Base-by-base conservation (phyloP, 106 monocot species). In the Narthecium ossifragum region DNA sequence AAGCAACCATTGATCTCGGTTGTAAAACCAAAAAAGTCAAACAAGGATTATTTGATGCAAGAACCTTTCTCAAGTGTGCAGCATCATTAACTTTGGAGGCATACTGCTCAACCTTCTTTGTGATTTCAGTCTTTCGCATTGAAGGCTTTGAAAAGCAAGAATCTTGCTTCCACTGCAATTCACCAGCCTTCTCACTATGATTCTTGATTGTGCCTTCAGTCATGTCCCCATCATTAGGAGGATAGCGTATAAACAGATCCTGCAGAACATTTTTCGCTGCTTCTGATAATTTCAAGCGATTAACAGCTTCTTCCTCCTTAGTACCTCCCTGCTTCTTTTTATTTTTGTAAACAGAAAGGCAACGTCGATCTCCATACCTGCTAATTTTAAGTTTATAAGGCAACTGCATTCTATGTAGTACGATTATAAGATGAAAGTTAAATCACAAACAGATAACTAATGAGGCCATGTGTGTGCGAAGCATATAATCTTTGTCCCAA, bases 1-100 rank as follows among this genome's bases (percentile, higher is more conserved):
- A n/a, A n/a, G n/a, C n/a, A n/a, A n/a, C n/a, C n/a, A n/a, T n/a
- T n/a, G n/a, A n/a, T n/a, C n/a, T n/a, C n/a, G n/a, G n/a, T n/a
- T n/a, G n/a, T n/a, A n/a, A n/a, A n/a, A n/a, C n/a, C n/a, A n/a
- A n/a, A n/a, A n/a, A n/a, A n/a, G n/a, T n/a, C n/a, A n/a, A n/a
- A n/a, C n/a, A n/a, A n/a, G n/a, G n/a, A n/a, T n/a, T n/a, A n/a
- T n/a, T n/a, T n/a, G n/a, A n/a, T n/a, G n/a, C n/a, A n/a, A n/a
- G n/a, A n/a, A 90, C 96, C 96, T 98, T 86, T 81, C 41, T 78
- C 34, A 90, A 67, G n/a, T 78, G 49, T 46, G 33, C 29, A 39
- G 51, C 32, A 15, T 66, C 70, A 34, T 71, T 77, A 38, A 74
- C 74, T 75, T 57, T 86, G 34, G 60, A 68, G 24, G 78, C 41